These are phyloP conservation scores for Parasitella parasitica DNA, from an alignment of 371 early-diverging fungal genomes.

Conservation along the genomic window DNA sequence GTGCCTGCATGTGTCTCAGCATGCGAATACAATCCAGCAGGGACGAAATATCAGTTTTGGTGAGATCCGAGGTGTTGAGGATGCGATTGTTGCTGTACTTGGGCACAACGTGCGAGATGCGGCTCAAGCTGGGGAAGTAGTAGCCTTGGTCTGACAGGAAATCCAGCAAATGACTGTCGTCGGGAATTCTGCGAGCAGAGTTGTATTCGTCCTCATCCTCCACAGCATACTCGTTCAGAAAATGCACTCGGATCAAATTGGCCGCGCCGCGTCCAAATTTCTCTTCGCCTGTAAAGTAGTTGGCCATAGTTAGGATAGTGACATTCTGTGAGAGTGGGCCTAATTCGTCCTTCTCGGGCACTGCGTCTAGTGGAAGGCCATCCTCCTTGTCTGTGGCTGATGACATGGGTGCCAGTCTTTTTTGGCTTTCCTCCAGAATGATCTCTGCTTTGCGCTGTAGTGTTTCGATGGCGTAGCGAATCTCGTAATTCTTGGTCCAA, in stretches of 20 bases:
- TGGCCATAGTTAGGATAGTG: slow-evolving; percentile 59
- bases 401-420: slow-evolving; percentile 23
- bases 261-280: slow-evolving; percentile 62
- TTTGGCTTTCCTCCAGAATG: slow-evolving; percentile 33
- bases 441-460: slow-evolving; percentile 44
- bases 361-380: slow-evolving; percentile 16
- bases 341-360: slow-evolving; percentile 30
- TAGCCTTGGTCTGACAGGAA: slow-evolving; percentile 65
- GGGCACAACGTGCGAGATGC: slow-evolving; percentile 54
- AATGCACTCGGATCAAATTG: slow-evolving; percentile 60
- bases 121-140: slow-evolving; percentile 61
- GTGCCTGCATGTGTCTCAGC: slow-evolving; percentile 50
- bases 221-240: slow-evolving; percentile 54
- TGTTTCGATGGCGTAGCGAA: slow-evolving; percentile 33
- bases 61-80: slow-evolving; percentile 41
- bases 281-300: slow-evolving; percentile 60
- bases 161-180: slow-evolving; percentile 56
- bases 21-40: slow-evolving; percentile 61
- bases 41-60: slow-evolving; percentile 50
- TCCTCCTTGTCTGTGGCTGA: slow-evolving; percentile 15
- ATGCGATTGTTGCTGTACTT: slow-evolving; percentile 46
- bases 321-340: slow-evolving; percentile 57
- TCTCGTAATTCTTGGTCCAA: slow-evolving; percentile 56
- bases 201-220: slow-evolving; percentile 53
- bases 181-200: slow-evolving; percentile 48